These are phyloP conservation scores for Pisolithus tinctorius DNA, from an alignment of 768 basidiomycete genomes.

Conservation along the genomic window DNA sequence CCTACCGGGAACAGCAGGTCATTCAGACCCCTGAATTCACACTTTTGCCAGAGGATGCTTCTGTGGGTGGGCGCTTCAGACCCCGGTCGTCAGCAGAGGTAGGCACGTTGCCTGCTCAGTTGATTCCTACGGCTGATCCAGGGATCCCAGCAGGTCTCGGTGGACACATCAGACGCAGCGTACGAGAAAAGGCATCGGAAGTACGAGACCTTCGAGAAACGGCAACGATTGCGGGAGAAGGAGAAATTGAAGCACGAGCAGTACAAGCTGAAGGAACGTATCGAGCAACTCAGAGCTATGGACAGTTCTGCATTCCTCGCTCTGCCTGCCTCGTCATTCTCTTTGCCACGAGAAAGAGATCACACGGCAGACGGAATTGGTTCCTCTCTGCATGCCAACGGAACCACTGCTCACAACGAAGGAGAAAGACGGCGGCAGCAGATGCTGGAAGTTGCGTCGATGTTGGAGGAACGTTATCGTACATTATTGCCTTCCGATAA, in stretches of 20 bases:
- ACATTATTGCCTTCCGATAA: constrained; percentile 66
- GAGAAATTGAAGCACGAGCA: constrained; percentile 90
- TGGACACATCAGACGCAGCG: constrained; percentile 72
- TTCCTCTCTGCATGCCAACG: constrained; percentile 31
- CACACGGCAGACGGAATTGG: constrained; percentile 23
- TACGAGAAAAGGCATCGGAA: constrained; percentile 82
- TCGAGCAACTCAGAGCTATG: constrained; percentile 76
- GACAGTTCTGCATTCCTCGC: constrained; percentile 62
- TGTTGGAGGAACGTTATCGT: constrained; percentile 66
- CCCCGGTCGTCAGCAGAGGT: constrained; percentile 68
- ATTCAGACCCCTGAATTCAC: constrained; percentile 78
- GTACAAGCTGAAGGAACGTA: constrained; percentile 84
- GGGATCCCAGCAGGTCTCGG: constrained; percentile 33
- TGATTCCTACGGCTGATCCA: constrained; percentile 5
- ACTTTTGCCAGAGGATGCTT: constrained; percentile 39
- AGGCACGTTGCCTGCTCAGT: constrained; percentile 25
- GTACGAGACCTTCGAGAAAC: constrained; percentile 82
- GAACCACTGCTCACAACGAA: constrained; percentile 38
- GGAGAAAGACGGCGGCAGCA: constrained; percentile 69
- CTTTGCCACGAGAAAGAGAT: constrained; percentile 23
- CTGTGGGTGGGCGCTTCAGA: constrained; percentile 63
- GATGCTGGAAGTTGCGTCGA: constrained; percentile 65
- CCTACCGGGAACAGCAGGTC: constrained; percentile 58
- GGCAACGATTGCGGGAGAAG: constrained; percentile 79
- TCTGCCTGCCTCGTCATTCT: constrained; percentile 53